These are phyloP conservation scores for Petasospora rhodanensis DNA, from an alignment of 1,139 yeast species.

Conservation along the genomic window DNA sequence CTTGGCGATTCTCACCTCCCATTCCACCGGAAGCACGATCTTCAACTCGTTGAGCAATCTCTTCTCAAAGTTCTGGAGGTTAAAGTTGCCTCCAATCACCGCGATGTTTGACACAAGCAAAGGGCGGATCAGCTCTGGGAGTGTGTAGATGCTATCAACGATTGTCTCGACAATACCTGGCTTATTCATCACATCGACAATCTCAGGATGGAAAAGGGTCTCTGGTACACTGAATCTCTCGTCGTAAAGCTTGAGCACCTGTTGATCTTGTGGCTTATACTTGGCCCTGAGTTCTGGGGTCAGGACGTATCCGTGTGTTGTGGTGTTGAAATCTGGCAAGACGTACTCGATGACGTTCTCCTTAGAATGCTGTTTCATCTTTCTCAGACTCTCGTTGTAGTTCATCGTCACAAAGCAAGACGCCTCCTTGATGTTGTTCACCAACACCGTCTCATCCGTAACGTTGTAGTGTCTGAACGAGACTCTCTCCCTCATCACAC, in stretches of 20 bases:
- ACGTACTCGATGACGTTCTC: slow-evolving; percentile 57
- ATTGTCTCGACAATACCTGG: slow-evolving; percentile 72
- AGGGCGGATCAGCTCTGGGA: slow-evolving; percentile 75
- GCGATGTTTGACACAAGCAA: slow-evolving; percentile 75
- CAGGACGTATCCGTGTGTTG: slow-evolving; percentile 61
- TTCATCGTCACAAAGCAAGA: slow-evolving; percentile 71
- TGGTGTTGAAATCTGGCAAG: slow-evolving; percentile 82
- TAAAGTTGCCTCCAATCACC: slow-evolving; percentile 78
- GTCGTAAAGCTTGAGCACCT: slow-evolving; percentile 64
- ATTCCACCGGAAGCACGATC: slow-evolving; percentile 62
- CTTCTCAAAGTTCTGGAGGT: slow-evolving; percentile 60
- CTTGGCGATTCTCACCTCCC: slow-evolving; percentile 52
- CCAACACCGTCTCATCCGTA: slow-evolving; percentile 81
- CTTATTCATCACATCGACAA: slow-evolving; percentile 67
- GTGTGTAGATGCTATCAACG: slow-evolving; percentile 60
- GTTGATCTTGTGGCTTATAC: slow-evolving; percentile 46
- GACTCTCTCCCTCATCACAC: slow-evolving; percentile 74
- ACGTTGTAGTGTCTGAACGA: slow-evolving; percentile 93
- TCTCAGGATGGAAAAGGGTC: slow-evolving; percentile 79
- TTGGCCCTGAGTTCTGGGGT: slow-evolving; percentile 32
- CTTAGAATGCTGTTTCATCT: slow-evolving; percentile 29
- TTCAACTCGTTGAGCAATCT: slow-evolving; percentile 59
- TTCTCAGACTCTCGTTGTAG: slow-evolving; percentile 53
- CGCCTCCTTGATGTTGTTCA: slow-evolving; percentile 80
- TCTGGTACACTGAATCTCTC: slow-evolving; percentile 91